Conservation (phyloP, 345 rosid species). For the Schrenkiella parvula region DNA sequence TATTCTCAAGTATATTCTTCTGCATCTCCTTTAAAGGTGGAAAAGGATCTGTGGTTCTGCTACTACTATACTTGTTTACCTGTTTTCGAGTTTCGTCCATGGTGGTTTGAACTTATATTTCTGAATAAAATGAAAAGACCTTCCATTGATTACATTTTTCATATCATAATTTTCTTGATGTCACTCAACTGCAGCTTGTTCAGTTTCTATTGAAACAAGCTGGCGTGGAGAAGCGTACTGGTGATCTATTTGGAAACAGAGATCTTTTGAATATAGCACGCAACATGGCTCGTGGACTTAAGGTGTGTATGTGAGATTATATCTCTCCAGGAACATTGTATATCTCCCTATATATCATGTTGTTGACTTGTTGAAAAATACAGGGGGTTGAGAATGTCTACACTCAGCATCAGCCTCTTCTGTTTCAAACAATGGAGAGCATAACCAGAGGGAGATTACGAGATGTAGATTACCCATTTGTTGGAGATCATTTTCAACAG, state of each 20-base stretch:
- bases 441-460: conserved; percentile 82
- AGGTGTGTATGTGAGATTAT: conserved; percentile 49
- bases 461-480: conserved; percentile 92
- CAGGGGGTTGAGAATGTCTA: conserved; percentile 98
- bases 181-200: conserved; percentile 65
- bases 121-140: background rate
- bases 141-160: background rate
- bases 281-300: conserved; percentile 99
- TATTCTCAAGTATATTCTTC: background rate
- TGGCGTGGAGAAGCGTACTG: conserved; percentile 85
- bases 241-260: conserved; percentile 93
- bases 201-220: conserved; percentile 97
- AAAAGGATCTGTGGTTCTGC: background rate
- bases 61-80: background rate
- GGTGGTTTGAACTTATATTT: background rate
- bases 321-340: background rate
- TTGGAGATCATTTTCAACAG: conserved; percentile 93
- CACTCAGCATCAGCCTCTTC: conserved; percentile 97
- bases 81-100: background rate
- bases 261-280: conserved; percentile 96
- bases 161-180: conserved; percentile 26
- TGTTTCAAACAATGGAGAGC: conserved; percentile 93
- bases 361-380: background rate
- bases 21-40: background rate
- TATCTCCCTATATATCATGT: background rate